Base-by-base conservation (phyloP, 352 stramenopile genomes). In the Globisporangium perplexum region DNA sequence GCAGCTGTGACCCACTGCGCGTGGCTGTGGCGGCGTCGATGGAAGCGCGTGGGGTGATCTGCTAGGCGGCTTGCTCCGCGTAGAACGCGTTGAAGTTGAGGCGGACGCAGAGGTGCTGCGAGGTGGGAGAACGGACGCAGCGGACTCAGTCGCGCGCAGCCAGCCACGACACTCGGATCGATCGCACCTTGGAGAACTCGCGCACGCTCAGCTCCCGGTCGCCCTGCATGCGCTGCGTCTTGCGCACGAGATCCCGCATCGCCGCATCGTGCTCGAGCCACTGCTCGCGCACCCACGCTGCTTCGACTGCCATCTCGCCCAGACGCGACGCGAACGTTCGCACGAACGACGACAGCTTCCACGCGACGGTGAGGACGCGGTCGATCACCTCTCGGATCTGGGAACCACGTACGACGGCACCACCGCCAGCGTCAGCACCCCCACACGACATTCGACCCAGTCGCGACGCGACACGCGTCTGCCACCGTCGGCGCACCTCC, bases 21-120 rank as follows among this genome's bases (percentile, higher is more conserved):
- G 33, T 17, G 20, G 11, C 41, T 43, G 17, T n/a, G 7, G 18
- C 20, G 26, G 22, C 17, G 22, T n/a, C 47, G 7, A 4, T 38
- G 3, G 20, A 23, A 52, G n/a, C 42, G 30, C 31, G 35, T 30
- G 15, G 17, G 8, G 11, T 10, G n/a, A 33, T 28, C 15, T 48
- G 43, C 6, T 39, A 33, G 14, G 33, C 33, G 33, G 18, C 33
- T 18, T 39, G 33, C 20, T 31, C 36, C 30, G 60, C 24, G 55
- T 71, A 81, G 42, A 62, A 86, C 26, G 62, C 43, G 48, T 85
- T 86, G 57, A 86, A 77, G 51, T 85, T 77, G 41, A 90, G 62
- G 30, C 76, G 70, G 50, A 83, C 55, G 43, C 85, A 59, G 35
- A 89, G 62, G 57, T 72, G 58, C 78, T 89, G 62, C 10, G 45